Percentiles rank a stretch among this genome's conserved stretches.
These are phyloP conservation scores for Persicaria maculosa DNA, from an alignment of 148 eudicot species.

Conservation along the genomic window DNA sequence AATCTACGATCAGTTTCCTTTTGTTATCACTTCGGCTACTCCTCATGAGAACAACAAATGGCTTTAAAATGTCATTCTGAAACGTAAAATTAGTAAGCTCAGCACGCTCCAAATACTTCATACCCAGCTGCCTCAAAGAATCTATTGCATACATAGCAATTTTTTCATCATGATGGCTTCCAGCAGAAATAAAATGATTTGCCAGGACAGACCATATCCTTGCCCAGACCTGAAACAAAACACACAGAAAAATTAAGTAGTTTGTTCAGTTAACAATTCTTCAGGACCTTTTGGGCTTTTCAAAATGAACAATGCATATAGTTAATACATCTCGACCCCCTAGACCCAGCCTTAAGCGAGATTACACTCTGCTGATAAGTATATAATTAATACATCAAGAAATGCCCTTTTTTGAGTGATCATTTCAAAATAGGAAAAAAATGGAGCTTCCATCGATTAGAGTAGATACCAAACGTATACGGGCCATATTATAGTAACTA, in stretches of 20 bases:
- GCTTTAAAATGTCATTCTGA: slow-evolving; percentile 96
- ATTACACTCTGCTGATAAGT: no score
- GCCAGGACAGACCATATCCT: slow-evolving; percentile 98
- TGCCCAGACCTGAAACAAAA: slow-evolving; percentile 86
- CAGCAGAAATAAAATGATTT: slow-evolving; percentile 94
- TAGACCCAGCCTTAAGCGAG: no score
- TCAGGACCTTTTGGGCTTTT: background rate
- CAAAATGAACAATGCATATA: background rate
- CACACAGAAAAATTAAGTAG: background rate
- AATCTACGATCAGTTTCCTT: slow-evolving; percentile 90
- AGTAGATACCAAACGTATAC: slow-evolving; percentile 87
- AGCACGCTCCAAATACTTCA: slow-evolving; percentile 94
- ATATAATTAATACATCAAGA: background rate
- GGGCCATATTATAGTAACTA: slow-evolving; percentile 98
- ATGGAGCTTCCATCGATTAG: slow-evolving; percentile 7
- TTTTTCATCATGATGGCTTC: slow-evolving; percentile 96
- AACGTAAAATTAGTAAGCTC: slow-evolving; percentile 91
- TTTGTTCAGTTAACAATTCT: background rate
- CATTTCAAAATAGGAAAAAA: background rate
- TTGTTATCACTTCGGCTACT: slow-evolving; percentile 79
- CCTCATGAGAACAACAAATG: slow-evolving; percentile 93
- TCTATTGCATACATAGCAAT: slow-evolving; percentile 99
- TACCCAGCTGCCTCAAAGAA: slow-evolving; percentile 92
- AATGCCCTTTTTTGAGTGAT: background rate
- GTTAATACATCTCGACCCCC: background rate